A percentile compares a stretch with the other conserved stretches of the same genome.
Conservation (phyloP, 2,329 filamentous ascomycete species). For the Beauveria scarabaeidicola region DNA sequence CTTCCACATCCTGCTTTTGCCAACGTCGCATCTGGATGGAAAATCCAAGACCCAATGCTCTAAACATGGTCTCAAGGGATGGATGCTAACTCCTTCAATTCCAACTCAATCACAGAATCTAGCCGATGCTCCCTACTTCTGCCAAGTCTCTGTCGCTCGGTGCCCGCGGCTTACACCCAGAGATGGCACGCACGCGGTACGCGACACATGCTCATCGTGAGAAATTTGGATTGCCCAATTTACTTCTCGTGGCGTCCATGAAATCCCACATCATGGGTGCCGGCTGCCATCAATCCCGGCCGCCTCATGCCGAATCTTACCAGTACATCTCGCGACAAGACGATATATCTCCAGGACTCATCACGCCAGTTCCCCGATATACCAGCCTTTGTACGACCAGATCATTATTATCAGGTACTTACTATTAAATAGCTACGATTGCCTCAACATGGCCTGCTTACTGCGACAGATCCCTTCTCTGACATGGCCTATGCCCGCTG, state of each 20-base stretch:
- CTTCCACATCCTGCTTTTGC: background rate
- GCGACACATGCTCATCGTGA: background rate
- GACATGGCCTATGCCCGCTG: background rate
- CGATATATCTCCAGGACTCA: background rate
- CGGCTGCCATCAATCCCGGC: background rate
- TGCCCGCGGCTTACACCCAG: background rate
- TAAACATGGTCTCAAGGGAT: background rate
- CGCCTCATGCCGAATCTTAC: background rate
- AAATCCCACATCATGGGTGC: background rate
- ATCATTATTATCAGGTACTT: background rate
- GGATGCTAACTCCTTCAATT: background rate
- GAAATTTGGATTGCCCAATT: background rate
- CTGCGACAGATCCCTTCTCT: background rate
- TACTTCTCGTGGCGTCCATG: background rate
- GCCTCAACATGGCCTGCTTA: background rate
- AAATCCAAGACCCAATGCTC: background rate
- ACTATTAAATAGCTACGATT: conserved; percentile 4
- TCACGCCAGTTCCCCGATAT: background rate
- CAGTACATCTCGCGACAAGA: background rate
- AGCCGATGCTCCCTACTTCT: background rate
- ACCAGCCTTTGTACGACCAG: too few species aligned
- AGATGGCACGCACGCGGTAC: background rate
- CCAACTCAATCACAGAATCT: background rate
- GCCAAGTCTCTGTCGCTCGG: background rate
- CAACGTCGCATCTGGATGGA: background rate